Conservation (phyloP, 441 rosid species). For the Erodium trifolium region DNA sequence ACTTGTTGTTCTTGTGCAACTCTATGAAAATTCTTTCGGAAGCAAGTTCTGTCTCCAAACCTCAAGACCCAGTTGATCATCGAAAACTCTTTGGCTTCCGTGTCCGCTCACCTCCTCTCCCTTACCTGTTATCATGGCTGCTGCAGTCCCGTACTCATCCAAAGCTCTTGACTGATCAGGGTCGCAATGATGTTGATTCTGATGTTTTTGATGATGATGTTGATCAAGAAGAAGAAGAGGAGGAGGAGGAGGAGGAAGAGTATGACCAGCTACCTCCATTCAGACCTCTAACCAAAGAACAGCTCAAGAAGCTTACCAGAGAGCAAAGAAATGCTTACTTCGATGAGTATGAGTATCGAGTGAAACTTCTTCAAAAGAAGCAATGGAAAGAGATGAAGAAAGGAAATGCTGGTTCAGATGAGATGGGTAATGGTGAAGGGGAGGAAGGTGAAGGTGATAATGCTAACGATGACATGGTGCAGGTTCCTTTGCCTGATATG, state of each 20-base stretch:
- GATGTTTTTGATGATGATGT: too few species aligned
- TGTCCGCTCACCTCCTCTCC: constrained; percentile 74
- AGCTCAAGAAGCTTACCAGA: constrained; percentile 54
- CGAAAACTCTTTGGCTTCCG: constrained; percentile 78
- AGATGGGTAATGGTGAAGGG: constrained; percentile 44
- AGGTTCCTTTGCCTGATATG: constrained; percentile 76
- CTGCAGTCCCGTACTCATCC: constrained; percentile 88
- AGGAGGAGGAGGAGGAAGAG: constrained; percentile 48
- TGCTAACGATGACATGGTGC: constrained; percentile 20
- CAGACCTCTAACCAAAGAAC: constrained; percentile 63
- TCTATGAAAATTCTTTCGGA: constrained; percentile 79
- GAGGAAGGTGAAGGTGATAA: constrained; percentile 63
- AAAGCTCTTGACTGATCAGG: constrained; percentile 60
- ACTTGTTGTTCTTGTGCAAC: constrained; percentile 56
- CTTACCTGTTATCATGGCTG: constrained; percentile 76
- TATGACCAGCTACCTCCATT: constrained; percentile 94
- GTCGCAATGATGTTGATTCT: constrained; percentile 55
- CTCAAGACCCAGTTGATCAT: constrained; percentile 72
- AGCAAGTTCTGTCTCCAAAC: constrained; percentile 65
- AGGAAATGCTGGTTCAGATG: constrained; percentile 44
- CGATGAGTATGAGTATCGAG: constrained; percentile 78
- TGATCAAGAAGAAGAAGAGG: too few species aligned
- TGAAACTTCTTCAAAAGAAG: constrained; percentile 66
- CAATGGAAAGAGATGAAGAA: constrained; percentile 78
- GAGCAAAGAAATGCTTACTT: constrained; percentile 61